Evolutionary conservation across 1,139 yeast genomes (phyloP), one percentile per base, ranked within the genome.

Genomic region (Kazachstania sp.): DNA sequence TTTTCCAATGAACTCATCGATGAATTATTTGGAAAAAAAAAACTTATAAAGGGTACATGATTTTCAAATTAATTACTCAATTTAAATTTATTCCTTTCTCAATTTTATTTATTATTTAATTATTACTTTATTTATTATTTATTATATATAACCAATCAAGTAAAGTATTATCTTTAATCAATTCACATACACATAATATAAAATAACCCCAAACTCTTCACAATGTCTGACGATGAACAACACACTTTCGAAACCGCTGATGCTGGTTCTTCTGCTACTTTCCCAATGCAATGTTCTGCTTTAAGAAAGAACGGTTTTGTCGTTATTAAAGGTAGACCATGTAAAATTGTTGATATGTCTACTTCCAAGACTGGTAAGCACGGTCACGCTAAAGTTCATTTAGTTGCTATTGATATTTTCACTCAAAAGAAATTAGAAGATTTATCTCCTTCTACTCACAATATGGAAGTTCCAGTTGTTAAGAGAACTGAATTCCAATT

Each of bases 351-450:
- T 67, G 99, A 92, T 74, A 92, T 92, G 98, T 92, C 98, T 59
- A 94, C 98, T 70, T 92, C 99, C 69, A 92, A 92, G 86, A 92
- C 99, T 66, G 99, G 99, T 79, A 92, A 92, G 97, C 99, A 92
- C 85, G 99, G 99, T 78, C 99, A 92, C 94, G 99, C 99, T 73
- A 92, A 92, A 83, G 99, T 92, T 75, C 97, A 92, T 78, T 83
- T 92, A 78, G 97, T 92, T 63, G 97, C 97, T 72, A 83, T 84
- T 67, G 99, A 92, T 74, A 90, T 92, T 74, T 92, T 92, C 92
- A 92, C 98, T 69, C 88, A 88, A 75, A 94, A 94, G 90, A 92
- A 92, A 81, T 83, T 90, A 75, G 99, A 92, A 81, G 99, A 92
- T 77, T 86, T 92, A 73, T 94, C 98, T 63, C 99, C 99, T 75